Evolutionary conservation across 257 asterid genomes (phyloP), one percentile per base, ranked within the genome.

Genomic region (Penstemon barbatus): DNA sequence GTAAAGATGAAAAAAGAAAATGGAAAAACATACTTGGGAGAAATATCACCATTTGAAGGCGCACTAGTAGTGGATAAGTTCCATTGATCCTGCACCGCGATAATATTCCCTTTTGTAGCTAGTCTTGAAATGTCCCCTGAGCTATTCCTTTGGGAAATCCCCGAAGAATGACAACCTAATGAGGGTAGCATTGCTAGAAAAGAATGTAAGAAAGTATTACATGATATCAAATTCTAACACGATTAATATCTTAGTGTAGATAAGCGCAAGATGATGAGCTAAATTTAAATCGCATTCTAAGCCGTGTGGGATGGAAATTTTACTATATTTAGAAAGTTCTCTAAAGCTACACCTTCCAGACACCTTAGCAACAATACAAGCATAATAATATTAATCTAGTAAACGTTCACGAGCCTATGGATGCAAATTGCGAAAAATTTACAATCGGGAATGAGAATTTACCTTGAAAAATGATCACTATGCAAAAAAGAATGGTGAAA

Each of bases 381-480:
- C 33, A 25, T 25, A 25, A 25, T 25, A 25, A 25, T 25, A 25
- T 1, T 25, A 25, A 25, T 25, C 33, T 25, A 25, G 33, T 25
- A 25, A 25, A 25, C 33, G 33, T 25, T 25, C 33, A 25, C 33
- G 33, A 25, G 33, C 33, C 33, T 25, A 25, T 25, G 33, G 33
- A 25, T 25, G 15, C 5, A 51, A 18, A 40, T 37, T 6, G 43
- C 10, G 50, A 61, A 72, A 61, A 72, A 71, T 45, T 40, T 36
- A 15, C 8, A 38, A 66, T 25, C 13, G 53, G 46, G 46, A 56
- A 10, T 11, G 56, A 55, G 71, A 39, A 5, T 40, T 72, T 69
- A 87, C 98, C 98, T 81, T 88, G 93, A 71, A 86, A 80, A 10
- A 90, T 69, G 57, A 92, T 74, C 68, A 88, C 82, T 12, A 83